phyloP scores from a whole-genome alignment of 2,329 filamentous ascomycete genomes.

The Fusarium liriodendri region DNA sequence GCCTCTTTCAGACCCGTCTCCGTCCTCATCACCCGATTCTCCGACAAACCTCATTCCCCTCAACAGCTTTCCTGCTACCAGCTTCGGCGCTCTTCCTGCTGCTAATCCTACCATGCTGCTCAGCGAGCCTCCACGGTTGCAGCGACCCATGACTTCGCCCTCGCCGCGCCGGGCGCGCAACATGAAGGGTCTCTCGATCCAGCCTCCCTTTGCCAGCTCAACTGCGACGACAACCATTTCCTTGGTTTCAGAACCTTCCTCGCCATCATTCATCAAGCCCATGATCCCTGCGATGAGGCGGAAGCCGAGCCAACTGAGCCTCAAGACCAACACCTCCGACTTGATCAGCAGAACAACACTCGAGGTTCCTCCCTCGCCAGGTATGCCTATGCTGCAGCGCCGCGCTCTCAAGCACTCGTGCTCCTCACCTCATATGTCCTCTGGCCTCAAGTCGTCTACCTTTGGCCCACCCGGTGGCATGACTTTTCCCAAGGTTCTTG shows the following conservation, averaged over 20 bases:
- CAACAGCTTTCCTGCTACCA: slow-evolving; percentile 73
- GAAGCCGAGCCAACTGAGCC: slow-evolving; percentile 81
- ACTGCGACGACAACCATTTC: slow-evolving; percentile 60
- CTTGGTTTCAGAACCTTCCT: slow-evolving; percentile 73
- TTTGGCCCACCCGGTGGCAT: slow-evolving; percentile 73
- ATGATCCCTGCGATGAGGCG: slow-evolving; percentile 76
- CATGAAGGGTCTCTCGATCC: slow-evolving; percentile 85
- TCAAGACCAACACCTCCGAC: slow-evolving; percentile 77
- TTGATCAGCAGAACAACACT: slow-evolving; percentile 60
- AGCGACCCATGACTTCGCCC: slow-evolving; percentile 74
- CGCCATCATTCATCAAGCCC: slow-evolving; percentile 84
- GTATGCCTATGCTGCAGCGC: slow-evolving; percentile 69
- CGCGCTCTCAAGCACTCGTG: slow-evolving; percentile 74
- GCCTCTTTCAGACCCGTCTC: slow-evolving; percentile 88
- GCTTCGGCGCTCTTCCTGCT: slow-evolving; percentile 58
- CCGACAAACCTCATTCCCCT: slow-evolving; percentile 79
- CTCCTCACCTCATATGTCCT: slow-evolving; percentile 75
- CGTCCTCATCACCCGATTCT: slow-evolving; percentile 92
- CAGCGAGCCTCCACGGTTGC: slow-evolving; percentile 55
- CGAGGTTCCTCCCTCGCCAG: slow-evolving; percentile 67
- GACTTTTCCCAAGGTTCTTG: slow-evolving; percentile 70
- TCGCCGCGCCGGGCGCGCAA: slow-evolving; percentile 80
- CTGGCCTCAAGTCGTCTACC: slow-evolving; percentile 67
- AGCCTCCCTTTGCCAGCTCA: slow-evolving; percentile 64
- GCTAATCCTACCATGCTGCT: slow-evolving; percentile 45